Conservation (phyloP, 371 early-diverging fungal species). For the Mortierella sp. region DNA sequence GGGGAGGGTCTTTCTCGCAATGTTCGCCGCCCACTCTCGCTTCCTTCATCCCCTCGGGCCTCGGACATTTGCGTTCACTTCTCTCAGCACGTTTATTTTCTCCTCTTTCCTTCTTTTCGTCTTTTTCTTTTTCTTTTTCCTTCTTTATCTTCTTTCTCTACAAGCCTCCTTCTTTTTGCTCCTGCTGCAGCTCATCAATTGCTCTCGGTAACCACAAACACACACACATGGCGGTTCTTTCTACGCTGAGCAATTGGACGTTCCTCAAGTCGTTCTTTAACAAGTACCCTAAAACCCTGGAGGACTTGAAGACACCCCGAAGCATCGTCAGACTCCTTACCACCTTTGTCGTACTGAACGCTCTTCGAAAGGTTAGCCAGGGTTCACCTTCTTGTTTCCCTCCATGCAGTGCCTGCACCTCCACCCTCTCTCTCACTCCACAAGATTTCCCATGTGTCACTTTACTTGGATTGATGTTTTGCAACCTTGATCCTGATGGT, state of each 20-base stretch:
- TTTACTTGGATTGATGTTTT: not conserved
- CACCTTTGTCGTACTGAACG: slow-evolving; percentile 16
- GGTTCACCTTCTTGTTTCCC: no score
- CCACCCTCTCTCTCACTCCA: not conserved
- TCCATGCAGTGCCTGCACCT: no score
- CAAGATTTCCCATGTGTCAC: not conserved
- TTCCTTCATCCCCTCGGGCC: not conserved
- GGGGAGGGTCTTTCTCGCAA: not conserved
- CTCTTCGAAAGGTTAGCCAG: slow-evolving; percentile 18
- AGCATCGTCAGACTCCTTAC: slow-evolving; percentile 9
- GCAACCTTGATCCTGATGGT: not conserved
- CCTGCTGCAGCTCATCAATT: not conserved
- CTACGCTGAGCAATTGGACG: slow-evolving; percentile 7
- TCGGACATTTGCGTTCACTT: not conserved
- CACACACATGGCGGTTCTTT: slow-evolving; percentile 26
- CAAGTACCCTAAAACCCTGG: slow-evolving; percentile 12
- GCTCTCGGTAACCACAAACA: not conserved
- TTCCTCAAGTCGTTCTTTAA: slow-evolving; percentile 14
- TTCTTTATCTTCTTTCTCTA: not conserved
- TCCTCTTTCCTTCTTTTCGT: not conserved
- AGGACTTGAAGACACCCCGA: slow-evolving; percentile 7
- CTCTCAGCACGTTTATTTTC: not conserved
- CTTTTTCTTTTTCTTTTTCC: not conserved
- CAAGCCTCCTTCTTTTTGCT: not conserved
- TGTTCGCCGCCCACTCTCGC: not conserved